Percentiles rank a stretch among this genome's conserved stretches.
Conservation (phyloP, 2,329 filamentous ascomycete species). For the Fusarium coffeatum region DNA sequence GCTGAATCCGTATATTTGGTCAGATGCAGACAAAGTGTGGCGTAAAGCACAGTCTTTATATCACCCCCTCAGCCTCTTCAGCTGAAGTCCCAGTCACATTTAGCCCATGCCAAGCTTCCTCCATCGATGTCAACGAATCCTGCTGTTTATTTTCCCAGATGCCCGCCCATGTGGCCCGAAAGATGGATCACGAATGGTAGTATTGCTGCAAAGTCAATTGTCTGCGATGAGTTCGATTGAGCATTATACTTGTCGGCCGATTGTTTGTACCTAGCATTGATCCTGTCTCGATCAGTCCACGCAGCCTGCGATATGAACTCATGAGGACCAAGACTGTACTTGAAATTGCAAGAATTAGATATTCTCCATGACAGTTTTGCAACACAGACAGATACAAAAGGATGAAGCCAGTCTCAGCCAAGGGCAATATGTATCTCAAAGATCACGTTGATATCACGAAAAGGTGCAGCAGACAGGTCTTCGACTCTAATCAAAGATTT, state of each 20-base stretch:
- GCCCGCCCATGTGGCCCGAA: not conserved
- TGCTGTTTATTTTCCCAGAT: not conserved
- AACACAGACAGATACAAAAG: not conserved
- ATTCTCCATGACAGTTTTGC: not conserved
- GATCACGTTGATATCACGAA: not conserved
- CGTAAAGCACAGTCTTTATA: not conserved
- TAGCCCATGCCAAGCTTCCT: not conserved
- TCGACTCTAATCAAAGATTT: rapidly evolving
- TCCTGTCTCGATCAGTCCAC: not conserved
- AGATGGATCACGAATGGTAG: not conserved
- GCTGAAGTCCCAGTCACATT: not conserved
- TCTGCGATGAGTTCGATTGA: not conserved
- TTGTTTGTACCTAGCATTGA: not conserved
- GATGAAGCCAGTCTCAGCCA: too few species aligned
- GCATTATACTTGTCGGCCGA: not conserved
- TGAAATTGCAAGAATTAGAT: not conserved
- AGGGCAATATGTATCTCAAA: too few species aligned
- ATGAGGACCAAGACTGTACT: not conserved
- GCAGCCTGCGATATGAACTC: not conserved
- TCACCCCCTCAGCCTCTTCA: not conserved
- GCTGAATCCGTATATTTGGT: not conserved
- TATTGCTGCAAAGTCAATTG: not conserved
- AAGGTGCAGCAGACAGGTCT: not conserved
- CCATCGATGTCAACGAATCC: not conserved
- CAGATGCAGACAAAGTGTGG: not conserved